Evolutionary conservation across 805 yeast genomes (phyloP), one percentile per base, ranked within the genome.

Genomic region (Candida pini): DNA sequence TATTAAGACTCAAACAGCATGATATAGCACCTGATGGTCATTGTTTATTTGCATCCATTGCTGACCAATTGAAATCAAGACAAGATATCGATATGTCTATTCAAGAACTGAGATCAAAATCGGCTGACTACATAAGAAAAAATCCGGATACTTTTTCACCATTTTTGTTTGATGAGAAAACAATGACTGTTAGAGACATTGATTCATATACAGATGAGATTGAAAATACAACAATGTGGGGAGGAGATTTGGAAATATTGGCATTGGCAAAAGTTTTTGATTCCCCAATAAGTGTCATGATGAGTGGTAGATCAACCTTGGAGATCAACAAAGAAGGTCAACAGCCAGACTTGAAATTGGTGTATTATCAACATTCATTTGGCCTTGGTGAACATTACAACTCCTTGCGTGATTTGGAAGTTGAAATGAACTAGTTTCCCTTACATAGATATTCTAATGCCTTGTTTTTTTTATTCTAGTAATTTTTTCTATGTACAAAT

Each of bases 381-480:
- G 92, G 96, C 0, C 69, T 90, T 17, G 98, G 98, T 18, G 97
- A 89, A 61, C 98, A 90, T 62, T 90, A 90, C 60, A 90, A 90
- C 55, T 86, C 96, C 2, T 53, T 81, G 43, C 55, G 55, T 35
- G 65, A 58, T 45, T 21, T 17, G 9, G 30, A 26, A 18, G 20
- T 5, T 17, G 36, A 27, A 18, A 26, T 20, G 25, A 21, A 23
- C 24, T 28, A 34, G 30, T n/a, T n/a, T n/a, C n/a, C n/a, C n/a
- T n/a, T n/a, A n/a, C n/a, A n/a, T n/a, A n/a, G n/a, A n/a, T n/a
- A 14, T 34, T 9, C 9, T 16, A 16, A 12, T 10, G 3, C 19
- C 9, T 29, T 23, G n/a, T 13, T 13, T n/a, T 18, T 9, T 28
- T 24, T n/a, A 17, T 5, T 10, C 9, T n/a, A 15, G 30, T 21